A percentile compares a stretch with the other conserved stretches of the same genome.
phyloP scores from a whole-genome alignment of 1,284 basidiomycete species.

The Xerocomus minutiporus region DNA sequence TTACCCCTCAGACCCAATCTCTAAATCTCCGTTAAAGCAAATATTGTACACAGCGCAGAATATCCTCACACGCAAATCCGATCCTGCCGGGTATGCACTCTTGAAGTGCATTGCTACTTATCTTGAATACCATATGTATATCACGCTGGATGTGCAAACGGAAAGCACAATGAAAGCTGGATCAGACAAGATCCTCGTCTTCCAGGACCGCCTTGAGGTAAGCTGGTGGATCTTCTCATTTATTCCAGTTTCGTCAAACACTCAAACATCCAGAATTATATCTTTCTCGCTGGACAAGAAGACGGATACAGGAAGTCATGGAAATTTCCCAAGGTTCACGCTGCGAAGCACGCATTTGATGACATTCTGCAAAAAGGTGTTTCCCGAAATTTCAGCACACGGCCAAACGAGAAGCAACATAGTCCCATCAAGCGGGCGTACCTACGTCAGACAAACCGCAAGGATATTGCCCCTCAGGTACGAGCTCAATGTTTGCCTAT shows the following conservation, averaged over 20 bases:
- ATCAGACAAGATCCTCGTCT: neutral
- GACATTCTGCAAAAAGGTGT: constrained; percentile 36
- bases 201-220: neutral
- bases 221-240: neutral
- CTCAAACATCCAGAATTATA: neutral
- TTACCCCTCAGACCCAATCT: neutral
- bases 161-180: neutral
- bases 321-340: constrained; percentile 37
- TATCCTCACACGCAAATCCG: neutral
- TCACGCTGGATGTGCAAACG: neutral
- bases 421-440: constrained; percentile 30
- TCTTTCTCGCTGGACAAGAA: neutral
- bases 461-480: neutral
- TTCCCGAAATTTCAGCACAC: constrained; percentile 31
- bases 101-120: neutral
- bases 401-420: constrained; percentile 34
- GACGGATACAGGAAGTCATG: constrained; percentile 16
- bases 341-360: constrained; percentile 27
- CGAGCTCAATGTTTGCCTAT: too few relatives aligned
- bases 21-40: neutral
- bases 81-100: neutral
- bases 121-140: neutral
- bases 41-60: neutral
- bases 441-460: constrained; percentile 23
- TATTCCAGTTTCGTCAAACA: too few relatives aligned